Evolutionary conservation across 2,329 filamentous ascomycete species (phyloP).

Genomic region (Coniochaeta ligniaria): DNA sequence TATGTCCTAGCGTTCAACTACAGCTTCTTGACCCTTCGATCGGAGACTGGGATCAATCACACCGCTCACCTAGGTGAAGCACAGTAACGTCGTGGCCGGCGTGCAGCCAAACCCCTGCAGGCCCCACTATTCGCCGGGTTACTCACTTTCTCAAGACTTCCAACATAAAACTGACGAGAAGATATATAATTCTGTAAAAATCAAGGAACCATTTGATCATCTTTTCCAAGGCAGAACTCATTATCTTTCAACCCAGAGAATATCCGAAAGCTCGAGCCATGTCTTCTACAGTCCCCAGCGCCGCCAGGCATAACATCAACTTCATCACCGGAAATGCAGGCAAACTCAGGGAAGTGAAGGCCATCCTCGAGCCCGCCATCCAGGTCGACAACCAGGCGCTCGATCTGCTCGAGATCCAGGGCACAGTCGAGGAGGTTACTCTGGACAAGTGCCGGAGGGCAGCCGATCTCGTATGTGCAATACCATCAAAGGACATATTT

Average conservation of each 20-base stretch:
- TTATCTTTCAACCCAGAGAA: neutral
- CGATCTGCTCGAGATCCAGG: conserved; percentile 86
- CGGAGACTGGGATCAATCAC: too few relatives aligned
- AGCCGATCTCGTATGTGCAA: conserved; percentile 60
- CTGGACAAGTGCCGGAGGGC: conserved; percentile 79
- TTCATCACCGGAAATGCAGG: conserved; percentile 97
- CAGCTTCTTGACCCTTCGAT: neutral
- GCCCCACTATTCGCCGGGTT: neutral
- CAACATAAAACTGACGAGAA: neutral
- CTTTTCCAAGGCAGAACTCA: neutral
- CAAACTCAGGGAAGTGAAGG: conserved; percentile 84
- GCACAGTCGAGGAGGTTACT: conserved; percentile 85
- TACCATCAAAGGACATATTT: neutral
- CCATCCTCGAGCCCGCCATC: conserved; percentile 72
- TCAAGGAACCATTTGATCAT: neutral
- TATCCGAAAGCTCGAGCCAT: conserved; percentile 35
- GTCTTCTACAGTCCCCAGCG: conserved; percentile 9
- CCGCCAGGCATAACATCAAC: conserved; percentile 47
- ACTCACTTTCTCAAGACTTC: neutral
- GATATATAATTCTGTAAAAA: neutral
- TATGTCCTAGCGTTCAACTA: neutral
- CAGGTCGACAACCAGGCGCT: conserved; percentile 66
- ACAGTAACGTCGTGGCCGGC: neutral
- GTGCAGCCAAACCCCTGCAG: neutral
- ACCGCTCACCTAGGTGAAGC: neutral